Evolutionary conservation across 331 rosid species (phyloP).

Genomic region (Pyracantha coccinea): DNA sequence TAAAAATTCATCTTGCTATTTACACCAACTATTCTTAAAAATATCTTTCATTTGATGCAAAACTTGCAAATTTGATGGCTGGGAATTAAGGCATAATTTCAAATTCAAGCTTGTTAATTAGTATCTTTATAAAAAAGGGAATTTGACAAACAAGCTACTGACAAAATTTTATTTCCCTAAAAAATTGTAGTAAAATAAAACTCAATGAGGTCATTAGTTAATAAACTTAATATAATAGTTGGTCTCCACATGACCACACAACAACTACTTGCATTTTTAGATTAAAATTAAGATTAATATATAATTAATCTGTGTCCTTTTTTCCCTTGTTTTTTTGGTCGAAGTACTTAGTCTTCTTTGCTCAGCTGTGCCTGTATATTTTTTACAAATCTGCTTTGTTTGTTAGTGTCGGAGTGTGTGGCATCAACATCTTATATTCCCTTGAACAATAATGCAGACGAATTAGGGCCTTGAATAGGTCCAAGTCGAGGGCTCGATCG

Average conservation of each 20-base stretch:
- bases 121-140: not conserved
- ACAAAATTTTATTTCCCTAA: not conserved
- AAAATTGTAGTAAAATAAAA: not conserved
- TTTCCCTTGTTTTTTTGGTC: not conserved
- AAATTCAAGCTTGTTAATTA: not conserved
- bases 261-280: not conserved
- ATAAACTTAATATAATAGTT: not conserved
- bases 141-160: not conserved
- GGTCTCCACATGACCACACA: not conserved
- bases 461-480: not conserved
- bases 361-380: not conserved
- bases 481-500: not conserved
- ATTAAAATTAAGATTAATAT: not conserved
- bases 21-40: too few relatives aligned
- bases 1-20: too few relatives aligned
- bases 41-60: too few relatives aligned
- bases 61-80: not conserved
- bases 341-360: not conserved
- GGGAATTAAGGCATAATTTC: not conserved
- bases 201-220: not conserved
- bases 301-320: not conserved
- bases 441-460: not conserved
- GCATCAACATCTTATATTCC: not conserved
- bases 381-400: not conserved
- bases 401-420: not conserved